Percentiles rank a stretch among this genome's conserved stretches.
Conservation (phyloP, 2,329 filamentous ascomycete genomes). For the Fusarium armeniacum region DNA sequence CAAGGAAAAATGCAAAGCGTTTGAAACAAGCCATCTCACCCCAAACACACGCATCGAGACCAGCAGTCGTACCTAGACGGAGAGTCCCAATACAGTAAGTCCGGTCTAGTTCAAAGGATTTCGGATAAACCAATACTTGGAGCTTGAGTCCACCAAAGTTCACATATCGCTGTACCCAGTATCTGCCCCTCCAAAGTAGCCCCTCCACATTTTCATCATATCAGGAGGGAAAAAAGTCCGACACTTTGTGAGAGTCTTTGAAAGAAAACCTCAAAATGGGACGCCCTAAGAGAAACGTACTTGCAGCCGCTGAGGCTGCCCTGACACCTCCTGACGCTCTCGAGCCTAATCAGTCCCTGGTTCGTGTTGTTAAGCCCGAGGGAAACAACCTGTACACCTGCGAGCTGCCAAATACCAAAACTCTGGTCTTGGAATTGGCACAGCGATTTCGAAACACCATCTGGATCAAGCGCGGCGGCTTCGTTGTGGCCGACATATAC, state of each 20-base stretch:
- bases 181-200: constrained; percentile 40
- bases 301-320: constrained; percentile 81
- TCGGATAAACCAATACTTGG: constrained; percentile 27
- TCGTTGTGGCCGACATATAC: constrained; percentile 82
- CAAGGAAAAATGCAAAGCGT: too few relatives aligned
- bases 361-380: constrained; percentile 82
- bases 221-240: constrained; percentile 25
- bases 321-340: constrained; percentile 70
- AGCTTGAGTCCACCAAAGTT: constrained; percentile 9
- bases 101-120: background rate
- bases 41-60: background rate
- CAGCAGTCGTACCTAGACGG: constrained; percentile 8
- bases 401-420: constrained; percentile 74
- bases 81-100: constrained; percentile 26
- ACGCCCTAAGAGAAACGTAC: constrained; percentile 76
- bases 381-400: constrained; percentile 93
- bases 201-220: constrained; percentile 30
- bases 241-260: constrained; percentile 2
- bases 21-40: too few relatives aligned
- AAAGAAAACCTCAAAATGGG: constrained; percentile 49
- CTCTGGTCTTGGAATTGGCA: constrained; percentile 83
- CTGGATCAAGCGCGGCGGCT: constrained; percentile 92
- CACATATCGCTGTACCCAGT: constrained; percentile 34
- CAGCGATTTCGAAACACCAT: constrained; percentile 90
- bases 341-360: constrained; percentile 75